phyloP scores from a whole-genome alignment of 2,329 filamentous ascomycete genomes.

The Exophiala bonariae region DNA sequence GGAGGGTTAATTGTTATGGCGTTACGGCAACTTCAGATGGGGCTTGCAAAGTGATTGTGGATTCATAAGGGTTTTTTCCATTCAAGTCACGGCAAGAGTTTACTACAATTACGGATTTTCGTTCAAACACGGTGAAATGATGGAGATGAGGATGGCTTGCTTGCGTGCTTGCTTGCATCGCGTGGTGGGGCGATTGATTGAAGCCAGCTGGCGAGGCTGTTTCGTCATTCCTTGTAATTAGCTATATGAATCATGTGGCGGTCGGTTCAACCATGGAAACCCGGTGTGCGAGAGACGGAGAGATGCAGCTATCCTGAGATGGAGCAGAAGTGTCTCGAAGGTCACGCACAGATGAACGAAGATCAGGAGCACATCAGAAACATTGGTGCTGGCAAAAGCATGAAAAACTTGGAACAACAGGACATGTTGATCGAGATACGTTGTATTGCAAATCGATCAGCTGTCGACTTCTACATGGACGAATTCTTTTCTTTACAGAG shows the following conservation, averaged over 20 bases:
- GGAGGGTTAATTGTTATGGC: constrained; percentile 10
- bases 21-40: no score
- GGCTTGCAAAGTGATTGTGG: not conserved
- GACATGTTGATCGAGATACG: constrained; percentile 1
- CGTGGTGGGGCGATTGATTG: constrained; percentile 5
- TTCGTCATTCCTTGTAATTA: constrained; percentile 21
- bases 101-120: no score
- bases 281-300: constrained; percentile 6
- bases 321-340: not conserved
- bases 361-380: constrained; percentile 6
- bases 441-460: not conserved
- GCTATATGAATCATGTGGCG: constrained; percentile 21
- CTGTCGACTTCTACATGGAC: constrained; percentile 1
- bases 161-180: constrained; percentile 11
- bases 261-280: constrained; percentile 11
- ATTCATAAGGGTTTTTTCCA: constrained; percentile 1
- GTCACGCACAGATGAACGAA: constrained; percentile 6
- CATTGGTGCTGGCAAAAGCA: constrained; percentile 9
- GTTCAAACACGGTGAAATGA: constrained; percentile 3
- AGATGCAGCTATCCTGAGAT: constrained; percentile 2
- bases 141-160: constrained; percentile 10
- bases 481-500: constrained; percentile 7
- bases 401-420: constrained; percentile 2
- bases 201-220: constrained; percentile 3
- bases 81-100: constrained; percentile 1